A percentile compares a stretch with the other conserved stretches of the same genome.
phyloP scores from a whole-genome alignment of 1,284 basidiomycete species.

The Ceratobasidium sp. region DNA sequence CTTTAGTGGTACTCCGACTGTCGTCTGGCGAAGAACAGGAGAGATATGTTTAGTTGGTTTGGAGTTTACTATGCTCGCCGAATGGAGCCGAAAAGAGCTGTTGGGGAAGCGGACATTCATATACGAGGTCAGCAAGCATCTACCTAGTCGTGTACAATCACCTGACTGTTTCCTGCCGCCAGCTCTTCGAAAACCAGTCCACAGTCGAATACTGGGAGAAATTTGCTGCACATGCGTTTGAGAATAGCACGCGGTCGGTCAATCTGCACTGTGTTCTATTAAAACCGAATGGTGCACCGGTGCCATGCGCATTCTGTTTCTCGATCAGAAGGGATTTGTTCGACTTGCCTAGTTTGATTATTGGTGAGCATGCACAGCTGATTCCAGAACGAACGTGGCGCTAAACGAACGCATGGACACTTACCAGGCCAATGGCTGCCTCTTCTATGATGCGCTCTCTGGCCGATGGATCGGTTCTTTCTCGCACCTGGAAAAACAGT shows the following conservation, averaged over 20 bases:
- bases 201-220: constrained; percentile 96
- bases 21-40: constrained; percentile 98
- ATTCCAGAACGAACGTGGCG: constrained; percentile 28
- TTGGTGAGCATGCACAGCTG: constrained; percentile 63
- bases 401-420: background rate
- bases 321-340: constrained; percentile 92
- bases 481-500: background rate
- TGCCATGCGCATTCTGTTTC: constrained; percentile 92
- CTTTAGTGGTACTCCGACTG: constrained; percentile 98
- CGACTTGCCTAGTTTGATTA: constrained; percentile 86
- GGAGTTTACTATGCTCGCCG: constrained; percentile 95
- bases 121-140: constrained; percentile 74
- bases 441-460: constrained; percentile 57
- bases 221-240: constrained; percentile 93
- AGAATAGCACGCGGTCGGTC: constrained; percentile 94
- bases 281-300: constrained; percentile 82
- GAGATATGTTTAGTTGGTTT: constrained; percentile 97
- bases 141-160: background rate
- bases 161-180: background rate
- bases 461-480: background rate
- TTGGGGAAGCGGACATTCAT: constrained; percentile 82
- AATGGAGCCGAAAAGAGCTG: constrained; percentile 87
- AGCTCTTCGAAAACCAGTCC: constrained; percentile 90
- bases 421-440: constrained; percentile 80
- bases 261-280: constrained; percentile 89